Evolutionary conservation across 208 protist genomes (phyloP).

Genomic region (Wallacemonas sp.): DNA sequence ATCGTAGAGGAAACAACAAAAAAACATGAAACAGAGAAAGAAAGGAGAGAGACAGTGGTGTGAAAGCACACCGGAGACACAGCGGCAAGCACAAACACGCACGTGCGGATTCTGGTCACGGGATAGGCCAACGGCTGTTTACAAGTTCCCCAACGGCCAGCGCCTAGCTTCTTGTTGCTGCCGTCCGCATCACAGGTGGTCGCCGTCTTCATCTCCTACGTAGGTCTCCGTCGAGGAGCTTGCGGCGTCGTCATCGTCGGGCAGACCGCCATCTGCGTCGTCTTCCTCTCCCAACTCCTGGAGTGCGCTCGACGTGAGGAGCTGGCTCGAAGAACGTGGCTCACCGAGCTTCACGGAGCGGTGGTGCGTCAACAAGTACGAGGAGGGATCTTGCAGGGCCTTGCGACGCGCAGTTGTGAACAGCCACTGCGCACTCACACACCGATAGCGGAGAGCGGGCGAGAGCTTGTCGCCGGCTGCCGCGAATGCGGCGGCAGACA

Average conservation of each 20-base stretch:
- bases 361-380: slow-evolving; percentile 7
- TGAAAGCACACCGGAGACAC: no score
- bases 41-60: slow-evolving; percentile 6
- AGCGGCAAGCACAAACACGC: background rate
- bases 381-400: slow-evolving; percentile 7
- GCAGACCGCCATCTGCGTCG: no score
- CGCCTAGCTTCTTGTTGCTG: no score
- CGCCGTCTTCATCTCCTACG: slow-evolving; percentile 4
- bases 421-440: slow-evolving; percentile 5
- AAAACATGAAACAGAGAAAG: background rate
- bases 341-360: background rate
- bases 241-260: slow-evolving; percentile 10
- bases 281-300: background rate
- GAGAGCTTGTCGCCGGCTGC: background rate
- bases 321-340: background rate
- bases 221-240: slow-evolving; percentile 15
- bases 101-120: no score
- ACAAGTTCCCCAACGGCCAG: no score
- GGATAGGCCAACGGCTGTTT: no score
- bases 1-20: background rate
- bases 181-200: background rate
- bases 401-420: background rate
- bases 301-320: background rate
- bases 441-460: slow-evolving; percentile 6
- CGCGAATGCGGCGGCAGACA: background rate